Evolutionary conservation across 805 yeast genomes (phyloP), one percentile per base, ranked within the genome.

Genomic region (Candida qinlingensis): DNA sequence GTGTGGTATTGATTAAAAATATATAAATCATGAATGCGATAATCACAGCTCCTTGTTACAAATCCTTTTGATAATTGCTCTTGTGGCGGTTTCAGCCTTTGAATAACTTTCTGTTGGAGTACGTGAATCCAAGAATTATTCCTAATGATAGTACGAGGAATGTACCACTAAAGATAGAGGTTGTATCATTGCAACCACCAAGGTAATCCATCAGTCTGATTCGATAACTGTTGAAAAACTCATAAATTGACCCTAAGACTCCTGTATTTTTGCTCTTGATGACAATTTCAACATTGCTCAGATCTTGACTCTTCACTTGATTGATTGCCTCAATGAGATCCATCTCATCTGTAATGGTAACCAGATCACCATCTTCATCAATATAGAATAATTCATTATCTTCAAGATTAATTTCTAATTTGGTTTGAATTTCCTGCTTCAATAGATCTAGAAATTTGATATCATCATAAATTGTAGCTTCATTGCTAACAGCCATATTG

Each of bases 281-380:
- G 4, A 48, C 34, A 13, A 60, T 38, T 37, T 57, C 62, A n/a
- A 60, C 57, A 9, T 39, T 41, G 2, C 42, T 41, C 6, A 30
- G 19, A 7, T 42, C 46, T 7, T 37, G 41, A 2, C 31, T 41
- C 7, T 44, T 48, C 27, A 56, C 47, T 1, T 44, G 9, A 29
- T 54, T 53, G 26, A 64, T 62, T 4, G 65, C 62, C 30, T 56
- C 56, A 33, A 54, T 53, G 44, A 73, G 53, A 51, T 72, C 75
- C 26, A 61, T 65, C 39, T 64, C 68, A 43, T 62, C 65, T 7
- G 58, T 63, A 9, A 73, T 57, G 2, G 62, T 44, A 5, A 71
- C 58, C 46, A 63, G 44, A 49, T 72, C 74, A 3, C 61, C 63
- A 29, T 69, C 75, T 33, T 68, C 70, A 45, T 73, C 76, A 12